Base-by-base conservation (phyloP, 768 basidiomycete genomes). In the Guyanaporus albipodus region DNA sequence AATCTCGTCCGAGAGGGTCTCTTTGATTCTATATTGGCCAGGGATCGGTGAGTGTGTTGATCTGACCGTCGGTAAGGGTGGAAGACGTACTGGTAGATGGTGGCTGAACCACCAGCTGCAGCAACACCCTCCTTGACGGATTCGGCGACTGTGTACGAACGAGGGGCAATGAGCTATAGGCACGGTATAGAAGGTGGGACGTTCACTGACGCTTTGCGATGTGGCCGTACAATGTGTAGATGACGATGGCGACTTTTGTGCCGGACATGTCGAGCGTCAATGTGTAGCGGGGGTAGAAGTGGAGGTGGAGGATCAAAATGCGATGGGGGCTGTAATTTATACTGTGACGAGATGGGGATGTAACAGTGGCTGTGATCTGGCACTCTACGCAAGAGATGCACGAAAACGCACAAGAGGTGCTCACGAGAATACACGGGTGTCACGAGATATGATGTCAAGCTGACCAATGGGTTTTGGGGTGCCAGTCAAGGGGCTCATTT, bases 151-250 rank as follows among this genome's bases (percentile, higher is more conserved):
- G 12, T 4, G 24, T 14, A 15, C 17, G 15, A 38, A 32, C 17
- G 8, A 12, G n/a, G 31, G n/a, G n/a, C n/a, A 32, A n/a, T 32
- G 17, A n/a, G 6, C 9, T 32, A 14, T 3, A 8, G 17, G 15
- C 31, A 28, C 7, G 6, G 11, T 11, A 28, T 6, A 6, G 27
- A 28, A 6, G 11, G 7, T 28, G 27, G 11, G 11, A 6, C 27
- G 7, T 28, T 28, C 6, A 28, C 81, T 39, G 58, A 88, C 87
- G 34, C 57, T 77, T 76, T 49, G 73, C 76, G 63, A 89, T 78
- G 63, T 90, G 88, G 53, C 83, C 84, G 62, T 83, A 86, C 71
- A 87, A 65, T 17, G 82, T 67, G 68, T 88, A 89, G 66, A 88
- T 80, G 56, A 88, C 52, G 56, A 88, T 85, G 44, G 84, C 84